These are phyloP conservation scores for Trametes meyenii DNA, from an alignment of 768 basidiomycete genomes.

Conservation along the genomic window DNA sequence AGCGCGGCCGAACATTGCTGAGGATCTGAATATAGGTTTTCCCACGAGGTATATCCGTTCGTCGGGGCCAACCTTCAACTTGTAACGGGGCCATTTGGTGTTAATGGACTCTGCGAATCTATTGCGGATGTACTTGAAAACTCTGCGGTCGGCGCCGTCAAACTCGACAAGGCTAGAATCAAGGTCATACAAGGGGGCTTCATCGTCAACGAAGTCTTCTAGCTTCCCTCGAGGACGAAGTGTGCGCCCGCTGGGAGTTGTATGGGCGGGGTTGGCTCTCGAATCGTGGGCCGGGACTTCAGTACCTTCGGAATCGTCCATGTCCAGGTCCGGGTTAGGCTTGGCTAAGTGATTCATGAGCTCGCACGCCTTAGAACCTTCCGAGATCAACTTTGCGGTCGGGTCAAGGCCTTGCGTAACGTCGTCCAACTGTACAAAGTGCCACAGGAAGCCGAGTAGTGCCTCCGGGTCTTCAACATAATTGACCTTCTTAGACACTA, in stretches of 20 bases:
- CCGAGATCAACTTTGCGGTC: not conserved
- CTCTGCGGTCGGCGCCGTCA: not conserved
- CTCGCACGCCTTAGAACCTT: not conserved
- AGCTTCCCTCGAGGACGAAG: too few relatives aligned
- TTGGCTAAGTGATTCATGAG: not conserved
- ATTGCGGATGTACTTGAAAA: not conserved
- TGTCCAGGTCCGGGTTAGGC: not conserved
- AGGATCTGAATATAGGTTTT: not conserved
- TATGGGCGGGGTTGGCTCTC: too few relatives aligned
- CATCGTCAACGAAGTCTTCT: too few relatives aligned
- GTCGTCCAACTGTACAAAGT: not conserved
- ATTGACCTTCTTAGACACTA: not conserved
- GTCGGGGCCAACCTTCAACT: not conserved
- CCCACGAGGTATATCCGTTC: constrained; percentile 4
- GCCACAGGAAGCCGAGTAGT: not conserved
- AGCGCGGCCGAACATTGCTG: constrained; percentile 7
- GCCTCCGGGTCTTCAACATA: constrained; percentile 1
- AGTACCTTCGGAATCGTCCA: not conserved
- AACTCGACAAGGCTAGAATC: too few relatives aligned
- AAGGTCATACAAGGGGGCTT: too few relatives aligned
- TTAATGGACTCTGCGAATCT: not conserved
- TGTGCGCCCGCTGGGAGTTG: too few relatives aligned
- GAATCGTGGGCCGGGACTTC: too few relatives aligned
- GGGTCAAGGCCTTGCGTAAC: constrained; percentile 6
- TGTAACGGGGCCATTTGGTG: constrained; percentile 2